These are phyloP conservation scores for Purpureocillium lavendulum DNA, from an alignment of 2,329 filamentous ascomycete species.

Conservation along the genomic window DNA sequence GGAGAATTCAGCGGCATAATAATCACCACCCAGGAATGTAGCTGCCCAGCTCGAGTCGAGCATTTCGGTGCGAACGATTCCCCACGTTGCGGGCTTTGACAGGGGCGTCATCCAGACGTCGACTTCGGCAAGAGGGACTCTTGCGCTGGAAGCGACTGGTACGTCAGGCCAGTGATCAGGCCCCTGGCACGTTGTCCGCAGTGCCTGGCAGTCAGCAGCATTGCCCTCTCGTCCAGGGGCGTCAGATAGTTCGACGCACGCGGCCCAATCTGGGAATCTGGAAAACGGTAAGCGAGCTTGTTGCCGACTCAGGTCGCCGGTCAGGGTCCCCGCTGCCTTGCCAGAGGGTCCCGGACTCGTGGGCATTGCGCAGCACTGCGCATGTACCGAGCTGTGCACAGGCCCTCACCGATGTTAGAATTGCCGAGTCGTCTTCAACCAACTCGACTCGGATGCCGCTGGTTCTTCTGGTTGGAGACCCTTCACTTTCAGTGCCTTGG, in stretches of 20 bases:
- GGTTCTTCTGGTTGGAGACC: neutral
- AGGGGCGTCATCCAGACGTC: too few species aligned
- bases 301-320: neutral
- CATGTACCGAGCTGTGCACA: conserved; percentile 6
- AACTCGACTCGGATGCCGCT: neutral
- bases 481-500: too few species aligned
- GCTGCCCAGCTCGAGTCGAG: too few species aligned
- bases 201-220: neutral
- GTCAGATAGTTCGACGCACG: conserved; percentile 7
- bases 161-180: too few species aligned
- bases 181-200: neutral
- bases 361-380: neutral
- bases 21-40: too few species aligned
- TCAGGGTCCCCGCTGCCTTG: neutral
- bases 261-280: conserved; percentile 8
- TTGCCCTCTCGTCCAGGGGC: neutral
- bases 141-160: too few species aligned
- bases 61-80: too few species aligned
- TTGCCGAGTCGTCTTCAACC: conserved; percentile 2
- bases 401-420: conserved; percentile 8
- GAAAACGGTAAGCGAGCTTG: conserved; percentile 3
- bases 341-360: neutral
- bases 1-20: too few species aligned
- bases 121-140: too few species aligned
- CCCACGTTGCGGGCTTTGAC: too few species aligned